A percentile compares a stretch with the other conserved stretches of the same genome.
Evolutionary conservation across 1,284 basidiomycete species (phyloP).

Genomic region (Phylloporus sp.): DNA sequence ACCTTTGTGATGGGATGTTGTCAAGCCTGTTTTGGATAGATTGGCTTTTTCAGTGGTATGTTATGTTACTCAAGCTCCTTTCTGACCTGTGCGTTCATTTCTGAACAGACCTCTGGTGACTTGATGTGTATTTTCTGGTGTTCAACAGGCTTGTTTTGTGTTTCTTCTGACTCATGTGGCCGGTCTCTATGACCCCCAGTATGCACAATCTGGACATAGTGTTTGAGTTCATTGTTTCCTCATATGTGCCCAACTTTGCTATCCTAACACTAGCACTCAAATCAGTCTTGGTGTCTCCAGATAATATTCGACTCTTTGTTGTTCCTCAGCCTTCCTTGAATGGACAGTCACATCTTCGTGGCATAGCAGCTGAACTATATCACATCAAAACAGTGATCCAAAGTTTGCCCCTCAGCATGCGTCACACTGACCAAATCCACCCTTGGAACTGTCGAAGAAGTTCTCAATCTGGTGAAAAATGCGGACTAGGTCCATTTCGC

Average conservation of each 20-base stretch:
- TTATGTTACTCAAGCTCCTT: too few species aligned
- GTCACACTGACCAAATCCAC: background rate
- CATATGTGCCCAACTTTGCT: too few species aligned
- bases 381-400: background rate
- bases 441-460: background rate
- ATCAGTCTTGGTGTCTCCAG: too few species aligned
- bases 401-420: background rate
- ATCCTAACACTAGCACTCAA: background rate
- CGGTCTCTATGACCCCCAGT: background rate
- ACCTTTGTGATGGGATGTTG: too few species aligned
- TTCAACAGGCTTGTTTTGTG: background rate
- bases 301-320: background rate
- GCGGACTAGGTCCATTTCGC: background rate
- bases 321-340: background rate
- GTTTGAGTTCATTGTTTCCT: too few species aligned
- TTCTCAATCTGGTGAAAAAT: background rate
- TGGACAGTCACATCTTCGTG: background rate
- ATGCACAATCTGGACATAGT: too few species aligned
- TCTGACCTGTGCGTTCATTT: too few species aligned
- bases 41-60: too few species aligned
- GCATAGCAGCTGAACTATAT: background rate
- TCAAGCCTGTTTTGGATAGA: too few species aligned
- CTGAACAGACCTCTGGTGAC: background rate
- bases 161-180: background rate
- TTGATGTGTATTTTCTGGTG: background rate